Evolutionary conservation across 306 rosid species (phyloP), one percentile per base, ranked within the genome.

Genomic region (Glycine tomentella): DNA sequence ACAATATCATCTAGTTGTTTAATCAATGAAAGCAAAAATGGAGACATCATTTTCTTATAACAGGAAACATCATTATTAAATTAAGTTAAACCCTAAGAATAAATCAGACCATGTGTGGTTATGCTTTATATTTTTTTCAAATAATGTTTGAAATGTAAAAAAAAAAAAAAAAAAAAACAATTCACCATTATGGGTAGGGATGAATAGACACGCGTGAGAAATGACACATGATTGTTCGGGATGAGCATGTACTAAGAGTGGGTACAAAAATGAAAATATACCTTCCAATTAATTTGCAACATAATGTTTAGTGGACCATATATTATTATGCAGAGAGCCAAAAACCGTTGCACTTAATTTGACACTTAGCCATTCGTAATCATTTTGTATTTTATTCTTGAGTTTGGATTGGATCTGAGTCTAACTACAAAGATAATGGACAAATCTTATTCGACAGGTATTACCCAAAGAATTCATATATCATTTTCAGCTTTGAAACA

Each of bases 271-370:
- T 67, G 64, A 66, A 76, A 51, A 25, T 17, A 25, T 25, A 38
- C 36, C 5, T 9, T 49, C 62, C 31, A 25, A 25, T 25, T 25
- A 25, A 25, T 25, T 25, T 25, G 31, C 31, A 25, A 25, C 31
- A 25, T 25, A n/a, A 4, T 51, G 62, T 48, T 76, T n/a, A 53
- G 51, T 36, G 25, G 36, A 76, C 8, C 40, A 31, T 5, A 65
- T 50, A 15, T 69, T 25, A 25, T 25, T 38, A 31, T 31, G 36
- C 58, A 25, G 50, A 56, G 7, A 49, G 25, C 56, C 58, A n/a
- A 45, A 80, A 80, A 59, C 65, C 65, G 83, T 80, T 80, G 78
- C 55, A 36, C 45, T 59, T 62, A 62, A 49, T 59, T 70, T 70
- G 63, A 80, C 42, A 10, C 64, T 72, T 71, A 76, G 56, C 53